phyloP scores from a whole-genome alignment of 139 green algal species.

The Chlamydomonas incerta region DNA sequence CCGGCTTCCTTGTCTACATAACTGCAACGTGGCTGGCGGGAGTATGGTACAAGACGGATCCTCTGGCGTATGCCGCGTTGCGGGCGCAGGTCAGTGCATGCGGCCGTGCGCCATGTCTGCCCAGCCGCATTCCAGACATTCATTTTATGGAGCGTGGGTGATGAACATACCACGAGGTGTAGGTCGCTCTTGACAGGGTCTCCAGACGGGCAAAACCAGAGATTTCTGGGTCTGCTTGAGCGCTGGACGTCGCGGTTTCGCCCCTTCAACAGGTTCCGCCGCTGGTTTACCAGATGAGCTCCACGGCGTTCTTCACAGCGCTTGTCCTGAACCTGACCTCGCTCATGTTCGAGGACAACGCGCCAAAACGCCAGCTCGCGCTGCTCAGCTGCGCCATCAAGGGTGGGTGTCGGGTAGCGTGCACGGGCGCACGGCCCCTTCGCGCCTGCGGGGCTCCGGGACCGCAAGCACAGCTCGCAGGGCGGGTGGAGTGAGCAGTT shows the following conservation, averaged over 20 bases:
- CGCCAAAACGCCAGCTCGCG: conserved; percentile 61
- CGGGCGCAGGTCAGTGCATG: not conserved
- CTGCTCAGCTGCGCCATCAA: conserved; percentile 65
- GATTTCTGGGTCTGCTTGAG: too few species aligned
- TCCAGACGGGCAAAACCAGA: too few species aligned
- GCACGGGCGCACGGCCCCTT: too few species aligned
- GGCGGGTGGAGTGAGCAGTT: too few species aligned
- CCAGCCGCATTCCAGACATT: too few species aligned
- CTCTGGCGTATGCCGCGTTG: not conserved
- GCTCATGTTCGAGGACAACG: conserved; percentile 59
- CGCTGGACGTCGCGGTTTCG: too few species aligned
- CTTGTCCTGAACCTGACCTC: conserved; percentile 67
- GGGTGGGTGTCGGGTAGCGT: not conserved
- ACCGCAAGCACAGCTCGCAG: too few species aligned
- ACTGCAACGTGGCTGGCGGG: not conserved
- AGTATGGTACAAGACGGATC: not conserved
- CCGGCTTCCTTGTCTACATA: not conserved
- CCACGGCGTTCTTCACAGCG: conserved; percentile 64
- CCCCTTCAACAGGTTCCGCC: conserved; percentile 19
- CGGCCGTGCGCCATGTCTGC: too few species aligned
- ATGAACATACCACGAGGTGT: too few species aligned
- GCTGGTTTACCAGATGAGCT: conserved; percentile 49
- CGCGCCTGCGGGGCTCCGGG: too few species aligned
- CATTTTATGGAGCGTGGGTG: too few species aligned
- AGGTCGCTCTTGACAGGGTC: too few species aligned